phyloP scores from a whole-genome alignment of 2,329 filamentous ascomycete species.

The Fusarium aywerte region DNA sequence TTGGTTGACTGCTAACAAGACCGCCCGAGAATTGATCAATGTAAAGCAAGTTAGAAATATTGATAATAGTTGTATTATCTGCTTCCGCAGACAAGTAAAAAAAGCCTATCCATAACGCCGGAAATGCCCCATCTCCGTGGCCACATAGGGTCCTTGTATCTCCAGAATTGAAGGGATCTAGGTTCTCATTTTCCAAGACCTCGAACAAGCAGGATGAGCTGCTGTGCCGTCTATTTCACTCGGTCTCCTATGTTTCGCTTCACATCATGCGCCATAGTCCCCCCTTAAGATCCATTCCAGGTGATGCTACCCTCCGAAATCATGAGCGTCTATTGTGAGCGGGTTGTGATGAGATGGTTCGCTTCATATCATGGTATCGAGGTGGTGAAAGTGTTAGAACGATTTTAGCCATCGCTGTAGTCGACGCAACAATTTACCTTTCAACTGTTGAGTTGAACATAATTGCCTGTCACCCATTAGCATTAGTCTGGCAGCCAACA shows the following conservation, averaged over 20 bases:
- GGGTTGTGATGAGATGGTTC: conserved; percentile 18
- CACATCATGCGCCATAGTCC: conserved; percentile 9
- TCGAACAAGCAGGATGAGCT: conserved; percentile 4
- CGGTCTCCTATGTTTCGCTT: conserved; percentile 9
- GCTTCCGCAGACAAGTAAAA: conserved; percentile 32
- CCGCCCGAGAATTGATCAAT: not conserved
- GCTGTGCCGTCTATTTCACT: conserved; percentile 4
- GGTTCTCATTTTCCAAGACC: conserved; percentile 7
- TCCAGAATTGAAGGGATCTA: conserved; percentile 26
- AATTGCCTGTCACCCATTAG: conserved; percentile 57
- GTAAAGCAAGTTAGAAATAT: not conserved
- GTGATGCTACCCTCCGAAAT: conserved; percentile 13
- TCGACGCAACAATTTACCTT: not conserved
- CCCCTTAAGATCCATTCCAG: conserved; percentile 1
- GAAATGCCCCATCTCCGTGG: conserved; percentile 35
- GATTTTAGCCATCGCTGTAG: not conserved
- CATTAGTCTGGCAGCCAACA: conserved; percentile 40
- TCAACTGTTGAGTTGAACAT: conserved; percentile 56
- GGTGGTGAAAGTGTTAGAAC: conserved; percentile 16
- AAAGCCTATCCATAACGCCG: conserved; percentile 38
- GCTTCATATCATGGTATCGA: conserved; percentile 28
- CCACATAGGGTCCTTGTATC: conserved; percentile 21
- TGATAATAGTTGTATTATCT: conserved; percentile 32
- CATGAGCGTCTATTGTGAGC: conserved; percentile 27
- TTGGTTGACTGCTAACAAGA: not conserved